phyloP scores from a whole-genome alignment of 2,329 filamentous ascomycete genomes.

The Alternaria postmessia region DNA sequence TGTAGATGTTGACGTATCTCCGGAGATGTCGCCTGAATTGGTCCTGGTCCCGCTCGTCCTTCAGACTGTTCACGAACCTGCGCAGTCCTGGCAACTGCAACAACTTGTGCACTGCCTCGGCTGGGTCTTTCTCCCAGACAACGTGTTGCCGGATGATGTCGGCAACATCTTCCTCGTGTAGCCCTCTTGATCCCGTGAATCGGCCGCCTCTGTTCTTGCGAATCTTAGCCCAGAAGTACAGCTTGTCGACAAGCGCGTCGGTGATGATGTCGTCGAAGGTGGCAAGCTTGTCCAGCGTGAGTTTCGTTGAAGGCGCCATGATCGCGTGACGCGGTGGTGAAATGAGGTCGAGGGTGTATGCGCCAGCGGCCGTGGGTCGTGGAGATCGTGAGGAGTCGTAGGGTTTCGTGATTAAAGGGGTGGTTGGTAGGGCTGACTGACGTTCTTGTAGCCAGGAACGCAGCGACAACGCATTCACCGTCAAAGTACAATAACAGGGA shows the following conservation, averaged over 20 bases:
- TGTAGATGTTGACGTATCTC: slow-evolving; percentile 91
- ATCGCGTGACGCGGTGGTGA: slow-evolving; percentile 17
- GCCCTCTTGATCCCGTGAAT: slow-evolving; percentile 82
- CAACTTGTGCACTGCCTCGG: slow-evolving; percentile 74
- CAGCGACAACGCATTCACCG: slow-evolving; percentile 31
- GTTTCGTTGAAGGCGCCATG: slow-evolving; percentile 67
- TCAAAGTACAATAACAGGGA: slow-evolving; percentile 22
- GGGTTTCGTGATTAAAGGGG: slow-evolving; percentile 15
- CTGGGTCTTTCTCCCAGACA: slow-evolving; percentile 76
- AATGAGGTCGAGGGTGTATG: neutral
- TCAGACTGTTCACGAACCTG: slow-evolving; percentile 73
- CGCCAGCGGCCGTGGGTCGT: neutral
- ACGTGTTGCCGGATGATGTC: slow-evolving; percentile 70
- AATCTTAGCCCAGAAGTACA: slow-evolving; percentile 95
- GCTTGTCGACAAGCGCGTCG: slow-evolving; percentile 92
- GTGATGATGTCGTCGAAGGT: slow-evolving; percentile 96
- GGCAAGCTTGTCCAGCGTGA: slow-evolving; percentile 87
- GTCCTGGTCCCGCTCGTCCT: slow-evolving; percentile 79
- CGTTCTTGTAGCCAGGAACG: slow-evolving; percentile 27
- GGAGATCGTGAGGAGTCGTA: slow-evolving; percentile 6
- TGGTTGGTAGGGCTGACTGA: slow-evolving; percentile 33
- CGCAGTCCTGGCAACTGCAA: slow-evolving; percentile 76
- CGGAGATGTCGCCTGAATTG: slow-evolving; percentile 87
- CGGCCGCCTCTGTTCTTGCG: slow-evolving; percentile 89
- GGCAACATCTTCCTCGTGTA: slow-evolving; percentile 71